A percentile compares a stretch with the other conserved stretches of the same genome.
These are phyloP conservation scores for Solanum okadae DNA, from an alignment of 257 asterid genomes.

Conservation along the genomic window DNA sequence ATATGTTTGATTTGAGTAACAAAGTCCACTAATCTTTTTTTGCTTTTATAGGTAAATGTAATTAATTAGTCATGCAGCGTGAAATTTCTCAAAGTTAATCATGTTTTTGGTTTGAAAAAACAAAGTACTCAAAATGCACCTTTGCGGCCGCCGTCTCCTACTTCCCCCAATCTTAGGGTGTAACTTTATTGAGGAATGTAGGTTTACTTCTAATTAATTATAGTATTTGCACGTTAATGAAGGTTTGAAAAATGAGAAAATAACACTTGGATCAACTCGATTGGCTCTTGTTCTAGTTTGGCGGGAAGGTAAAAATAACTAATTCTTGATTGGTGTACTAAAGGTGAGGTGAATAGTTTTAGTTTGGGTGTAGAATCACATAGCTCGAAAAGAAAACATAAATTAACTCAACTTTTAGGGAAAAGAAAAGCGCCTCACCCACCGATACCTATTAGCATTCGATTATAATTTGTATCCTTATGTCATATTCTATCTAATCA, in stretches of 20 bases:
- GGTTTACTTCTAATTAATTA: not conserved
- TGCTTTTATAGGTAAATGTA: not conserved
- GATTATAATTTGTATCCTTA: no score
- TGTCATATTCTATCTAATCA: no score
- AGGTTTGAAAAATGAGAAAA: not conserved
- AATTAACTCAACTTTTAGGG: not conserved
- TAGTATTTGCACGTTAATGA: not conserved
- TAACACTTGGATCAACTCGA: not conserved
- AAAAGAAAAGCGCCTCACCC: not conserved
- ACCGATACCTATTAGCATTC: no score
- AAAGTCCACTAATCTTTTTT: not conserved
- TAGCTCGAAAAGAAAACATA: not conserved
- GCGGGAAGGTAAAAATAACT: not conserved
- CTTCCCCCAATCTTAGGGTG: not conserved
- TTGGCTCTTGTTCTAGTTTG: not conserved
- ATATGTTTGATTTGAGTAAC: slow-evolving; percentile 4
- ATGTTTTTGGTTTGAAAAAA: not conserved
- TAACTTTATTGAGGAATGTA: not conserved
- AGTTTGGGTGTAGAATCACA: not conserved
- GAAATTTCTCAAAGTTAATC: not conserved
- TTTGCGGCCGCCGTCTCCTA: slow-evolving; percentile 14
- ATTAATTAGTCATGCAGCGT: not conserved
- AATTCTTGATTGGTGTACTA: not conserved
- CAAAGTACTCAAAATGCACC: not conserved
- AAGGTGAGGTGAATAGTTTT: not conserved